These are phyloP conservation scores for Cryptococcus amylolentus DNA, from an alignment of 1,284 basidiomycete species.

Conservation along the genomic window DNA sequence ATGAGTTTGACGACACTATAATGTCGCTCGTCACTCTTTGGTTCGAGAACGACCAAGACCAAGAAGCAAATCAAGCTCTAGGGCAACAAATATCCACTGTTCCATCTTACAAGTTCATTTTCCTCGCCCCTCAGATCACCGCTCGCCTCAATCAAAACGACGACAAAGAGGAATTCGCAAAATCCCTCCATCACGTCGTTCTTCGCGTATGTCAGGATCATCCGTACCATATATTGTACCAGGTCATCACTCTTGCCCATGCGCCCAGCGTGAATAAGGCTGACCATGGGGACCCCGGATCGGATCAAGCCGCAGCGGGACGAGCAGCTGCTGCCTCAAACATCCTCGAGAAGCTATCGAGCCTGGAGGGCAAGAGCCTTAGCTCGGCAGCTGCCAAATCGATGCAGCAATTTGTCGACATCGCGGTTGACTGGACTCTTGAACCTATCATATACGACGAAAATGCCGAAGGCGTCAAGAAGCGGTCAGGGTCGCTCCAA, in stretches of 20 bases:
- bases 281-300: no score
- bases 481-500: no score
- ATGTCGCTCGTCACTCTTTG: slow-evolving; percentile 86
- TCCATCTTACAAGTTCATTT: slow-evolving; percentile 86
- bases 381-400: slow-evolving; percentile 5
- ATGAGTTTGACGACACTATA: slow-evolving; percentile 70
- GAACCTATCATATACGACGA: no score
- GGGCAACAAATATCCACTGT: slow-evolving; percentile 49
- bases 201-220: slow-evolving; percentile 79
- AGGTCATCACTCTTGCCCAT: slow-evolving; percentile 65
- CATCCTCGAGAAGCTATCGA: no score
- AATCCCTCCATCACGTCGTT: slow-evolving; percentile 63
- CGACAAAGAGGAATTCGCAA: no score
- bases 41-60: slow-evolving; percentile 62
- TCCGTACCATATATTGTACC: slow-evolving; percentile 90
- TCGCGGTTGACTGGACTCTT: no score
- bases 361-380: background rate
- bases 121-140: slow-evolving; percentile 86
- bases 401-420: background rate
- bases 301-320: no score
- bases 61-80: slow-evolving; percentile 55
- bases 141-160: slow-evolving; percentile 63
- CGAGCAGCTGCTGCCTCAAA: no score
- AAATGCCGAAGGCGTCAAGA: no score
- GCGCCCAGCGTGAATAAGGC: background rate